These are phyloP conservation scores for Paramecium octaurelia DNA, from an alignment of 73 alveolate species.

Conservation along the genomic window DNA sequence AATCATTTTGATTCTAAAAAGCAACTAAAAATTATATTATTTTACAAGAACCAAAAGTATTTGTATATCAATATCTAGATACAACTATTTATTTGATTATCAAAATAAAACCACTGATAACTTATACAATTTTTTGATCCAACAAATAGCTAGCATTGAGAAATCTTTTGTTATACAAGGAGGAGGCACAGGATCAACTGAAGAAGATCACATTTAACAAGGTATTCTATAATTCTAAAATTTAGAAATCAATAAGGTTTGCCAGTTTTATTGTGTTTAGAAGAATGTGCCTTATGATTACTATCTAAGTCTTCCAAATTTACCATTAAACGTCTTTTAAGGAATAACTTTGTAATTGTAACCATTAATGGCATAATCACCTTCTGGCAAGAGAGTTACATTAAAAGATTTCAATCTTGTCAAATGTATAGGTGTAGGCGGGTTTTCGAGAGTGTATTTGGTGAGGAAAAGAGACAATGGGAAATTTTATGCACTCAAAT, in stretches of 20 bases:
- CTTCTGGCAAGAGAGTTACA: background rate
- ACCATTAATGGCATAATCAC: background rate
- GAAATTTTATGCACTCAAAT: constrained; percentile 76
- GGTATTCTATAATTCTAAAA: background rate
- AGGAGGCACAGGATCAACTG: constrained; percentile 44
- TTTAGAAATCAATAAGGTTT: constrained; percentile 20
- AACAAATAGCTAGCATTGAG: constrained; percentile 8
- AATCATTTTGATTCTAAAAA: constrained; percentile 8
- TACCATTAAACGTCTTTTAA: background rate
- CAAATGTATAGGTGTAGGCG: constrained; percentile 86
- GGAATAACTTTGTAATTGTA: background rate
- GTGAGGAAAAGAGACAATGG: constrained; percentile 79
- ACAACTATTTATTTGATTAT: background rate
- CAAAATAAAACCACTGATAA: background rate
- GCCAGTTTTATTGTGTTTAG: background rate
- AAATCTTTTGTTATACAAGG: background rate
- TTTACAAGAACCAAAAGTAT: constrained; percentile 14
- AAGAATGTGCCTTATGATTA: constrained; percentile 34
- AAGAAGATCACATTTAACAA: background rate
- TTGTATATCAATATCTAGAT: background rate
- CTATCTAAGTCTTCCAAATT: background rate
- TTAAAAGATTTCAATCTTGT: constrained; percentile 61
- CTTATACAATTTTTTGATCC: background rate
- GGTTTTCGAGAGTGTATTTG: constrained; percentile 73
- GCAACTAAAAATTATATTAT: background rate